Evolutionary conservation across 2,329 filamentous ascomycete genomes (phyloP), one percentile per base, ranked within the genome.

Genomic region (Hymenoscyphus occultus): DNA sequence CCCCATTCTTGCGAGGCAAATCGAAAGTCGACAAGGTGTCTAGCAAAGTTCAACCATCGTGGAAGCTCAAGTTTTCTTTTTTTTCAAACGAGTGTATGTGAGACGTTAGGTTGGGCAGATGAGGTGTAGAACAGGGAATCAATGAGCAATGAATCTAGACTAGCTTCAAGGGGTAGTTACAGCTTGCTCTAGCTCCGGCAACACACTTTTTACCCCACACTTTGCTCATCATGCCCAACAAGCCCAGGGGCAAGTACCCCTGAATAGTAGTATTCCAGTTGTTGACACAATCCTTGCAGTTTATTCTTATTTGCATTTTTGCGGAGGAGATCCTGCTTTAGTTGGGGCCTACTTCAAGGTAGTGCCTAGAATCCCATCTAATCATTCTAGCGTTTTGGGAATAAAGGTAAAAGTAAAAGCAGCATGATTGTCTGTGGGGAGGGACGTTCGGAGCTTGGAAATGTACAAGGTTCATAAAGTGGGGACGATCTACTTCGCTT

Each of bases 1-100:
- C 48, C 83, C 84, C 84, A 86, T 86, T 56, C 48, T 70, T 65
- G 57, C 56, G 56, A 16, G n/a, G 28, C 13, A 12, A 16, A 57
- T 22, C 35, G 28, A 57, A 14, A 13, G 14, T 10, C 2, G 42
- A 45, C 16, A 48, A 51, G 22, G 22, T 51, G 10, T 13, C 45
- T 22, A 51, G 12, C 45, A 51, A 5, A 22, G 10, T 51, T n/a
- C 45, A 28, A 10, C 19, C 45, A 51, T 51, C 10, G 45, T n/a
- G 45, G 22, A 10, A 51, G n/a, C 10, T 28, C 45, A 28, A 10
- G n/a, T 51, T 22, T 51, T 51, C 7, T 51, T 12, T 35, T 35
- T 35, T 10, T 35, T 35, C 35, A 35, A 51, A 28, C 19, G 45
- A 51, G n/a, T 22, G 45, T 51, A 51, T 22, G 45, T 51, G 22